These are phyloP conservation scores for Xylaria sp. DNA, from an alignment of 495 filamentous ascomycete species.

Conservation along the genomic window DNA sequence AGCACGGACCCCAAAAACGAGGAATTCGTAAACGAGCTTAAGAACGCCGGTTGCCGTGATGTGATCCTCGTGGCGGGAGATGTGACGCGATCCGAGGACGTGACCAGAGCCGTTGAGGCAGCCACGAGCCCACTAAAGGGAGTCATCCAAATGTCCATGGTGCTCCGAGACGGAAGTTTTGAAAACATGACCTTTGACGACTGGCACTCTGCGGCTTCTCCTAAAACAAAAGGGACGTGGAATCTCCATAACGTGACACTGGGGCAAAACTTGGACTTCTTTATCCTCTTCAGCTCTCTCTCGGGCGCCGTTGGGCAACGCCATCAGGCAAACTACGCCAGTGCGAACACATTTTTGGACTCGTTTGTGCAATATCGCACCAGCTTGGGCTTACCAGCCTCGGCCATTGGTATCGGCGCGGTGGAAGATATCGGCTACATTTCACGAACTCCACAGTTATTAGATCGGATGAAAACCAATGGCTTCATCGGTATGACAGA, in stretches of 20 bases:
- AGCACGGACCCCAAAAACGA: constrained; percentile 32
- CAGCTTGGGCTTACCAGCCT: constrained; percentile 37
- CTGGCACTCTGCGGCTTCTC: constrained; percentile 49
- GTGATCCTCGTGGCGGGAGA: constrained; percentile 48
- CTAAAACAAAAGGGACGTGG: constrained; percentile 62
- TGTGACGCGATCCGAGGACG: constrained; percentile 41
- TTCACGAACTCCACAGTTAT: background rate
- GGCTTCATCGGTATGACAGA: constrained; percentile 7
- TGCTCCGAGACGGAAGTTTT: constrained; percentile 60
- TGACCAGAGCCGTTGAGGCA: constrained; percentile 39
- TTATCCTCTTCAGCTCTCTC: constrained; percentile 47
- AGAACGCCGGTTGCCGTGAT: constrained; percentile 38
- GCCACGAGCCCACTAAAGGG: constrained; percentile 48
- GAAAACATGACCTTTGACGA: constrained; percentile 56
- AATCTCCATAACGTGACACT: constrained; percentile 58
- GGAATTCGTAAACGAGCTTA: constrained; percentile 49
- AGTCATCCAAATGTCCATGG: constrained; percentile 57
- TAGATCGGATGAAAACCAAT: background rate
- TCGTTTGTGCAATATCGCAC: constrained; percentile 47
- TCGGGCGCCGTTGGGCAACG: constrained; percentile 43
- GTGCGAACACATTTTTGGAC: constrained; percentile 50
- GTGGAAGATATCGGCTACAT: constrained; percentile 44
- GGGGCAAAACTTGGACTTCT: constrained; percentile 35
- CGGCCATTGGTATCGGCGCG: constrained; percentile 46
- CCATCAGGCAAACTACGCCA: constrained; percentile 50